Evolutionary conservation across 2,329 filamentous ascomycete genomes (phyloP).

Genomic region (Aspergillus floridensis): DNA sequence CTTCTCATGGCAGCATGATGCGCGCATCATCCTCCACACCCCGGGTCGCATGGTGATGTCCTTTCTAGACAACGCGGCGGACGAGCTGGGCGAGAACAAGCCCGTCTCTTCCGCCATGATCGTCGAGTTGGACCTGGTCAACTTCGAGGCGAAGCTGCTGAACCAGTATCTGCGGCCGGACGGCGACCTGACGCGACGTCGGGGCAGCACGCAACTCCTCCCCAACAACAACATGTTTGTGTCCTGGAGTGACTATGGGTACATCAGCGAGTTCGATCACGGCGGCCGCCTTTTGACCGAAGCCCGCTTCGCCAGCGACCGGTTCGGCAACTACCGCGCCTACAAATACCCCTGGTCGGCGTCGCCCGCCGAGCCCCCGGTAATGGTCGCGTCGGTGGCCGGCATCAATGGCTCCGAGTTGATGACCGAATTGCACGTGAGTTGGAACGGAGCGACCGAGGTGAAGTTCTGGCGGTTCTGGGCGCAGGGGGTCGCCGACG

Average conservation of each 20-base stretch:
- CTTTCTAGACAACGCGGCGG: slow-evolving; percentile 1
- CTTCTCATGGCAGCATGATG: slow-evolving; percentile 2
- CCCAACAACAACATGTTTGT: background rate
- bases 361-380: background rate
- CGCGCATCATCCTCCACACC: background rate
- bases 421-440: background rate
- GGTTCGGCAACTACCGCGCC: background rate
- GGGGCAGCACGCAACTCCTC: background rate
- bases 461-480: slow-evolving; percentile 1
- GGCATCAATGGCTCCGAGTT: background rate
- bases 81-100: background rate
- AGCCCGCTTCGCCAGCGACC: background rate
- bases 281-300: background rate
- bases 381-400: background rate
- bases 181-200: background rate
- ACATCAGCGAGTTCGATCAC: slow-evolving; percentile 4
- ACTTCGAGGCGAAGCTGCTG: background rate
- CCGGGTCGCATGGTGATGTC: background rate
- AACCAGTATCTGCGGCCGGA: background rate
- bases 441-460: slow-evolving; percentile 5
- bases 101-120: background rate
- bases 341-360: slow-evolving; percentile 1
- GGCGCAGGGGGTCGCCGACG: background rate
- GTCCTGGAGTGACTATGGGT: background rate
- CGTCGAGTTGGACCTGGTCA: background rate